Evolutionary conservation across 1,139 yeast genomes (phyloP), one percentile per base, ranked within the genome.

Genomic region (Suhomyces coccinellae): DNA sequence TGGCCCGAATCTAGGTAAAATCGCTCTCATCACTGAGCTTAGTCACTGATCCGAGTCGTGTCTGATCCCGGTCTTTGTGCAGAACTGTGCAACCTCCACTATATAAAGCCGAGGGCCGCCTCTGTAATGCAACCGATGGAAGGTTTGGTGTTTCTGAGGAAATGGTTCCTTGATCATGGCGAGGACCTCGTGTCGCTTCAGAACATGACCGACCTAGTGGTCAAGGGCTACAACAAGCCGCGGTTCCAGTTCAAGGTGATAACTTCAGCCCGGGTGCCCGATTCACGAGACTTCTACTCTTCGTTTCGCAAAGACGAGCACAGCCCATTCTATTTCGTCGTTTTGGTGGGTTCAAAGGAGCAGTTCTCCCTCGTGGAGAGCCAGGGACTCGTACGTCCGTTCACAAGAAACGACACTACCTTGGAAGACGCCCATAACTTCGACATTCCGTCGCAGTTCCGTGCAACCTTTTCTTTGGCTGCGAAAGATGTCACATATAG

Each of bases 171-270:
- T 6, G 12, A 36, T 8, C 31, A 36, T 15, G 12, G 32, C 13
- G 32, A 36, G 31, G 32, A 36, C 30, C 34, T 27, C 2, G 34
- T 28, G 8, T 33, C 37, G 4, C 57, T 56, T 36, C 53, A 47
- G 9, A 53, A 50, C 9, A 47, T 68, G 20, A 45, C 53, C 26
- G 47, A 56, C 30, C 39, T 68, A 12, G 53, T 72, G 48, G 82
- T 82, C 56, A 67, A 67, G 42, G 80, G 81, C 0, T 82, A 80
- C 53, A 66, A 73, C 47, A 71, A 75, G 48, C 72, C 75, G 4
- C 65, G 76, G 45, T 65, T 51, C 55, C 71, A 69, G 50, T 82
- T 62, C 54, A 65, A 68, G 2, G 58, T 80, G 3, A 72, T 83
- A 12, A 52, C 55, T 5, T 64, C 78, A 0, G 61, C 71, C 1